Evolutionary conservation across 441 rosid genomes (phyloP).

Genomic region (Geranium incanum): DNA sequence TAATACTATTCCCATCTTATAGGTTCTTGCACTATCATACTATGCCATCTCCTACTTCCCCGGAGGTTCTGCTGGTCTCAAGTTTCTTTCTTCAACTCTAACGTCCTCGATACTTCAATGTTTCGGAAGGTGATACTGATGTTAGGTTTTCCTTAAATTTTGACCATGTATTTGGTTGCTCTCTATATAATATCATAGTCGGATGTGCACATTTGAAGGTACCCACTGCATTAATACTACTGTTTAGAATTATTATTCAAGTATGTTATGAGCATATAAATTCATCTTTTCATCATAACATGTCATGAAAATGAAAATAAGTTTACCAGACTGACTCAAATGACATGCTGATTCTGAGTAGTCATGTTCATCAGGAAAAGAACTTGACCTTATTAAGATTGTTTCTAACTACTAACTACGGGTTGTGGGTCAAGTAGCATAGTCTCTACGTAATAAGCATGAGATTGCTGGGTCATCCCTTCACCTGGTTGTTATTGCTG

Average conservation of each 20-base stretch:
- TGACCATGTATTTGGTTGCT: background rate
- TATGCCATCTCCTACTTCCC: conserved; percentile 60
- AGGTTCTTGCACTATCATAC: conserved; percentile 51
- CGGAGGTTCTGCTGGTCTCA: conserved; percentile 59
- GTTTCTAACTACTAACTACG: no score
- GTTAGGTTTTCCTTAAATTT: background rate
- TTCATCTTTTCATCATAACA: background rate
- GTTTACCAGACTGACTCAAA: background rate
- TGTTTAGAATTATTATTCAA: background rate
- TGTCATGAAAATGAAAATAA: background rate
- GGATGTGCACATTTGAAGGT: background rate
- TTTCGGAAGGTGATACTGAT: conserved; percentile 37
- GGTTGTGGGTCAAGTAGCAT: no score
- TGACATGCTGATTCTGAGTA: no score
- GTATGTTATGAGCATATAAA: background rate
- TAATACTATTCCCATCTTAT: conserved; percentile 18
- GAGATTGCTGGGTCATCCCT: no score
- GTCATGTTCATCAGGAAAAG: no score
- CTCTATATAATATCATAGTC: background rate
- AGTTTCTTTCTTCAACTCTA: conserved; percentile 41
- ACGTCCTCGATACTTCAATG: conserved; percentile 37
- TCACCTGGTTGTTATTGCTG: no score
- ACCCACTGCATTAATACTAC: background rate
- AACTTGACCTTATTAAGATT: no score
- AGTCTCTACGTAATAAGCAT: no score